These are phyloP conservation scores for Kazachstania viticola DNA, from an alignment of 805 yeast genomes.

Conservation along the genomic window DNA sequence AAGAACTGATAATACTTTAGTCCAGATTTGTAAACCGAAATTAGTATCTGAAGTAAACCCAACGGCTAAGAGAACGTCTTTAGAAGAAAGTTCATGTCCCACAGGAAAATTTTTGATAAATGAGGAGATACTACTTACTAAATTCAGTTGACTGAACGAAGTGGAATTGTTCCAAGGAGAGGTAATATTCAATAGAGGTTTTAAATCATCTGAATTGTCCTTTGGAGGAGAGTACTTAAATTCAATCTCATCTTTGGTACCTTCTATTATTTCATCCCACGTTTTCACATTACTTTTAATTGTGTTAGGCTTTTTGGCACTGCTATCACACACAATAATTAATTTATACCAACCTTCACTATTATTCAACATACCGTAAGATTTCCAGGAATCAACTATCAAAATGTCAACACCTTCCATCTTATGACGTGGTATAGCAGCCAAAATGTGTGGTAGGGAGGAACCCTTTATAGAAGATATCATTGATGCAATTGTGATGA, in stretches of 20 bases:
- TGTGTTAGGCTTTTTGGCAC: neutral
- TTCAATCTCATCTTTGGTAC: conserved; percentile 6
- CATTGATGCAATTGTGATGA: conserved; percentile 34
- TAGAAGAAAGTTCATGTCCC: conserved; percentile 26
- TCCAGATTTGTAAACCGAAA: conserved; percentile 32
- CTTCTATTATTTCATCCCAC: conserved; percentile 17
- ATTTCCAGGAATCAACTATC: conserved; percentile 22
- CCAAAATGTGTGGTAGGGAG: conserved; percentile 31
- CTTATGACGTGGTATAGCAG: conserved; percentile 18
- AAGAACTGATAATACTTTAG: conserved; percentile 27
- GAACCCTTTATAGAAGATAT: conserved; percentile 14
- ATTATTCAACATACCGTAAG: conserved; percentile 13
- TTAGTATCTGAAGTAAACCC: conserved; percentile 7
- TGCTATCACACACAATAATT: conserved; percentile 24
- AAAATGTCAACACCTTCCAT: conserved; percentile 28
- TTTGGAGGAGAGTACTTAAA: conserved; percentile 23
- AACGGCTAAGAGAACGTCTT: conserved; percentile 24
- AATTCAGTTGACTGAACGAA: conserved; percentile 38
- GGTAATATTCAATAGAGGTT: conserved; percentile 22
- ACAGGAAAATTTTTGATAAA: conserved; percentile 29
- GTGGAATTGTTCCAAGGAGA: conserved; percentile 17
- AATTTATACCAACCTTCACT: conserved; percentile 22
- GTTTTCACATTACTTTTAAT: conserved; percentile 8
- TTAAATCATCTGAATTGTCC: conserved; percentile 28
- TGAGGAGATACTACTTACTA: conserved; percentile 44